Conservation (phyloP, 495 filamentous ascomycete genomes). For the Penicillium samsonianum region DNA sequence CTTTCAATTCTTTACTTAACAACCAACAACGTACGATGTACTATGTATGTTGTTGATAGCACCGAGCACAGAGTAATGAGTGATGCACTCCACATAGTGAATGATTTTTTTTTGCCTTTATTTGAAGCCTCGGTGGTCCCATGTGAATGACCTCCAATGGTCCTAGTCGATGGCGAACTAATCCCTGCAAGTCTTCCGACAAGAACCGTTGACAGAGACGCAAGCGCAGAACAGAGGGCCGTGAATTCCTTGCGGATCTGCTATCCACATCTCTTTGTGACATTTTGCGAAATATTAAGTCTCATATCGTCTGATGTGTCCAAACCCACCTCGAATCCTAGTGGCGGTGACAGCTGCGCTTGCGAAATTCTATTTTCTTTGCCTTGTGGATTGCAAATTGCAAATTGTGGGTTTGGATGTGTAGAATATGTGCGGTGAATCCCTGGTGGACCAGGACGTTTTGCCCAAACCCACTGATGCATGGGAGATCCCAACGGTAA, state of each 20-base stretch:
- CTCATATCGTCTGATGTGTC: conserved; percentile 15
- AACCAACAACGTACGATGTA: neutral
- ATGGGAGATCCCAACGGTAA: conserved; percentile 9
- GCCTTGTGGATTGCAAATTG: neutral
- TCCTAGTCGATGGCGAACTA: neutral
- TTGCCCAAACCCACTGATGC: neutral
- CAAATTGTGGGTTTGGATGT: conserved; percentile 9
- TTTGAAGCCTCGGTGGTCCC: conserved; percentile 16
- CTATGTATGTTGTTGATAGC: neutral
- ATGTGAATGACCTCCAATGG: conserved; percentile 11
- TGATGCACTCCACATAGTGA: neutral
- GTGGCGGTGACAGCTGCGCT: conserved; percentile 8
- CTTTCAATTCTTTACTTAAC: neutral
- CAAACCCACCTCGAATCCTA: conserved; percentile 9
- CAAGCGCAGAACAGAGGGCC: conserved; percentile 8
- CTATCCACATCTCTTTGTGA: conserved; percentile 16
- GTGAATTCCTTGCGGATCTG: conserved; percentile 13
- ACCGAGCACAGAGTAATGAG: neutral
- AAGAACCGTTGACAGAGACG: conserved; percentile 16
- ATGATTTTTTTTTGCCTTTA: neutral
- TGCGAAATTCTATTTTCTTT: neutral
- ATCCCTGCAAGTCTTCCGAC: conserved; percentile 8
- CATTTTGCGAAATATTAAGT: neutral
- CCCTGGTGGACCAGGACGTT: conserved; percentile 4
- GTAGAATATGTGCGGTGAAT: conserved; percentile 3